A percentile compares a stretch with the other conserved stretches of the same genome.
Conservation (phyloP, 1,284 basidiomycete species). For the Melampsora larici-populina region DNA sequence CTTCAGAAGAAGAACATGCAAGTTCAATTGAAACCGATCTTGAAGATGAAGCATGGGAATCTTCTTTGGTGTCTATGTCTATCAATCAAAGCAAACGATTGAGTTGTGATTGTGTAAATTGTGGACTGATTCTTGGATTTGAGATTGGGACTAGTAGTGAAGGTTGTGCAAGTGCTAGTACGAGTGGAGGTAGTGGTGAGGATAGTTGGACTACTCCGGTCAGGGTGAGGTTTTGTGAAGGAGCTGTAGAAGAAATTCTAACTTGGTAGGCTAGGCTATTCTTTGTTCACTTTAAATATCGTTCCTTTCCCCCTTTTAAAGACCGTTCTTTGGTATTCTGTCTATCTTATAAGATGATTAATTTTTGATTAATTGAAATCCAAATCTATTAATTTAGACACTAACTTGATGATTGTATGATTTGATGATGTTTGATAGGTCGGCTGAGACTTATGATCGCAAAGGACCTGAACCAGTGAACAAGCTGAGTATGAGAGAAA, state of each 20-base stretch:
- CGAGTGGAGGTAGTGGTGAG: background rate
- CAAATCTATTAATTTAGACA: background rate
- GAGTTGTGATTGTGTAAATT: constrained; percentile 3
- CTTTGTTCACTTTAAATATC: background rate
- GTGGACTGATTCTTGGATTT: background rate
- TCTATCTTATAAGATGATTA: too few relatives aligned
- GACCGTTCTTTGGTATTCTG: background rate
- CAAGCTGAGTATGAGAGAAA: constrained; percentile 18
- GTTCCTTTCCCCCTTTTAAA: background rate
- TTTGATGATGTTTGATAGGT: constrained; percentile 8
- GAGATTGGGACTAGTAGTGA: background rate
- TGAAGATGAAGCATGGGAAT: background rate
- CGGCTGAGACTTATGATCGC: constrained; percentile 28
- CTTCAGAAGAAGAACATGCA: background rate
- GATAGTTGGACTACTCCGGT: too few relatives aligned
- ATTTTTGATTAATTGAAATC: too few relatives aligned
- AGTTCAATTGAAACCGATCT: background rate
- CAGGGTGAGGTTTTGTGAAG: constrained; percentile 23
- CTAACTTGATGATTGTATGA: background rate
- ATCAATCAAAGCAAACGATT: background rate
- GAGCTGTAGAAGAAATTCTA: constrained; percentile 15
- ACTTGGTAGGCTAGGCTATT: constrained; percentile 14
- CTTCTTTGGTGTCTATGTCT: background rate
- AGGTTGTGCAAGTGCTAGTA: background rate
- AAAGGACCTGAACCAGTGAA: constrained; percentile 31